Conservation (phyloP, 345 rosid genomes). For the Barbarea vulgaris region DNA sequence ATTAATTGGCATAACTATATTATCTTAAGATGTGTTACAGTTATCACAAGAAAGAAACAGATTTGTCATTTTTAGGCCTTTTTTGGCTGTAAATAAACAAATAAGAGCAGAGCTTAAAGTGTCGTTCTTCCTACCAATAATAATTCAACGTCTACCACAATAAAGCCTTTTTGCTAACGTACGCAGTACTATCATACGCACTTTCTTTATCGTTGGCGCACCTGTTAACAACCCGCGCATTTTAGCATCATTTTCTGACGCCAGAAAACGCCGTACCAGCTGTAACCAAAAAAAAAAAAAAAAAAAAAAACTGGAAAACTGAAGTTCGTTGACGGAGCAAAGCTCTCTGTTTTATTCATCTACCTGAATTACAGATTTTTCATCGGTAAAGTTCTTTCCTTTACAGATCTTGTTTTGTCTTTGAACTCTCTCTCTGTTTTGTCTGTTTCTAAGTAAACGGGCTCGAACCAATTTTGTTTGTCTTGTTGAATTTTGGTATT, state of each 20-base stretch:
- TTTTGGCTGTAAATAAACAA: slow-evolving; percentile 35
- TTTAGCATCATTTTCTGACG: slow-evolving; percentile 29
- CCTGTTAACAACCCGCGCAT: slow-evolving; percentile 34
- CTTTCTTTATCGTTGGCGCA: slow-evolving; percentile 21
- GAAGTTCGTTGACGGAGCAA: slow-evolving; percentile 34
- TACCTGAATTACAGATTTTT: background rate
- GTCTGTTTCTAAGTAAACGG: slow-evolving; percentile 22
- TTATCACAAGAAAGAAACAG: slow-evolving; percentile 10
- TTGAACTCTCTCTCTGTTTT: slow-evolving; percentile 24
- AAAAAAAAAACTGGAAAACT: background rate
- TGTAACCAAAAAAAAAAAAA: background rate
- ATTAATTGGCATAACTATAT: slow-evolving; percentile 18
- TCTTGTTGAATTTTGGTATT: slow-evolving; percentile 24
- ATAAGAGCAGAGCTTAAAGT: background rate
- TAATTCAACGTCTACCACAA: slow-evolving; percentile 41
- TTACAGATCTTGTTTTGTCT: slow-evolving; percentile 24
- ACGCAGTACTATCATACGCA: slow-evolving; percentile 32
- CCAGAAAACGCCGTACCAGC: background rate
- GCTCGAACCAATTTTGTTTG: background rate
- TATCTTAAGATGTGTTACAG: slow-evolving; percentile 11
- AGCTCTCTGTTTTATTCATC: slow-evolving; percentile 8
- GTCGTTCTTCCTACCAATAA: slow-evolving; percentile 29
- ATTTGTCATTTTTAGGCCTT: slow-evolving; percentile 7
- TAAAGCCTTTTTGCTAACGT: slow-evolving; percentile 22
- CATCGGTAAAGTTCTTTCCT: slow-evolving; percentile 8